Base-by-base conservation (phyloP, 495 filamentous ascomycete genomes). In the Hypoxylon fuscum region DNA sequence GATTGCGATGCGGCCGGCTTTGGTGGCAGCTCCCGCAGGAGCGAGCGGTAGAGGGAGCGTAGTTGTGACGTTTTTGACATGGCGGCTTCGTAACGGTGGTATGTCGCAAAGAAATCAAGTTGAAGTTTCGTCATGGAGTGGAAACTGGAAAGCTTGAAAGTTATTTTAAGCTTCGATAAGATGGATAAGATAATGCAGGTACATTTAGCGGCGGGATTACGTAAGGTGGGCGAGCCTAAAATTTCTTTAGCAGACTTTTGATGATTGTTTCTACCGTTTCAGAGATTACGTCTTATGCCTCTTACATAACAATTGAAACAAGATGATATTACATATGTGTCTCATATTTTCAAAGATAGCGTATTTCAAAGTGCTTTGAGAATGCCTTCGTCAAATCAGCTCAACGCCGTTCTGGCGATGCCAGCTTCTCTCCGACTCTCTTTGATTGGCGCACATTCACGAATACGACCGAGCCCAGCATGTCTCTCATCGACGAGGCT, bases 11-110 rank as follows among this genome's bases (percentile, higher is more conserved):
- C 82, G 71, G 87, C 76, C 2, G 79, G 77, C 38, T 84, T 86
- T 40, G 88, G 85, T 15, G 95, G 94, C 23, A 97, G 87, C 77
- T 97, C 93, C 75, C 93, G 91, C 50, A 97, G 90, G 73, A 98
- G 80, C 17, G 87, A 83, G 67, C 95, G 90, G 81, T 98, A 98
- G 70, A 96, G 81, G 40, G 90, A 85, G 70, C 90, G 90, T 44
- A 89, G 74, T 68, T 83, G 83, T 25, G 77, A 62, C 41, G 74
- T 59, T 32, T 65, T 73, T 8, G 72, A 65, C 73, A 74, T 76
- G 15, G 20, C 56, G 56, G n/a, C 20, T 34, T 40, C 8, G 31
- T 10, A 5, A 9, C 35, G 12, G 27, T 6, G 6, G 20, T 7
- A 14, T 2, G 18, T 12, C 12, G n/a, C 12, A n/a, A 6, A 1